Evolutionary conservation across 176 grass and related monocot genomes (phyloP).

Genomic region (Poa annua): DNA sequence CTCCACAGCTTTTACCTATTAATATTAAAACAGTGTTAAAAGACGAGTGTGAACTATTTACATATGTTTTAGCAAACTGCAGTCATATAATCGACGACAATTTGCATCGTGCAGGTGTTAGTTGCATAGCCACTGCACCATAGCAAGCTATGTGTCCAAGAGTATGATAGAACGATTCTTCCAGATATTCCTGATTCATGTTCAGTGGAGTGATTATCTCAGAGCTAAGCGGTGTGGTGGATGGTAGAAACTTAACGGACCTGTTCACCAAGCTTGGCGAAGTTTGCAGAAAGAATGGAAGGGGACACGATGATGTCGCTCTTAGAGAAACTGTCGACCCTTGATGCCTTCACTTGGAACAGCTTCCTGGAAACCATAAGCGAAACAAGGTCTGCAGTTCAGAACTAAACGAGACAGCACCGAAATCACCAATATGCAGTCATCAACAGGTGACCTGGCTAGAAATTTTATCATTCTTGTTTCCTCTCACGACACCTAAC

Average conservation of each 20-base stretch:
- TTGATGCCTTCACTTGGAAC: constrained; percentile 70
- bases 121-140: constrained; percentile 8
- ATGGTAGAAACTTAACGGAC: constrained; percentile 44
- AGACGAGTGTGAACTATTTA: neutral
- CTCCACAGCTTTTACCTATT: constrained; percentile 97
- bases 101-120: neutral
- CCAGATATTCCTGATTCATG: constrained; percentile 2
- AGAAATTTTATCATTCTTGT: neutral
- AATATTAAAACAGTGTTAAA: neutral
- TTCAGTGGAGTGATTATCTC: neutral
- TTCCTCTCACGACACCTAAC: neutral
- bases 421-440: neutral
- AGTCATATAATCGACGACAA: neutral
- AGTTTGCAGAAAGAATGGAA: constrained; percentile 97
- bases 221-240: neutral
- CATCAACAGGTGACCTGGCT: neutral
- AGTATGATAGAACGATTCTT: neutral
- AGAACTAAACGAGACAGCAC: neutral
- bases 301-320: constrained; percentile 97
- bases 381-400: neutral
- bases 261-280: constrained; percentile 90
- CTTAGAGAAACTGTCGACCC: constrained; percentile 93
- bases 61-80: neutral
- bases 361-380: constrained; percentile 45
- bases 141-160: neutral